Evolutionary conservation across 352 stramenopile genomes (phyloP).

Genomic region (Phytopythium ostracodes): DNA sequence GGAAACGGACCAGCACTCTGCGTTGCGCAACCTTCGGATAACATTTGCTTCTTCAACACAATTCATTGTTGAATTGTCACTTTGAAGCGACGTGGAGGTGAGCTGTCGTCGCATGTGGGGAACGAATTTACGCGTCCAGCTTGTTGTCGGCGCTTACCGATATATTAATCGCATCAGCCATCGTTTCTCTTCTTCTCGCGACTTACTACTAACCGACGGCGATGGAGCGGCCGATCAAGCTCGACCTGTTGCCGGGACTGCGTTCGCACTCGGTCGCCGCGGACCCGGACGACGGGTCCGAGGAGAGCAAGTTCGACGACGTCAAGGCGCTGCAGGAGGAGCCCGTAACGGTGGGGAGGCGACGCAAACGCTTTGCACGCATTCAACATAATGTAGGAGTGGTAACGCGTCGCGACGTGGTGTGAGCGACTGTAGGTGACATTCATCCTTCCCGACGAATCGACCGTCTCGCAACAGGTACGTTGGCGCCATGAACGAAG

Average conservation of each 20-base stretch:
- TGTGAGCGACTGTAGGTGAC: constrained; percentile 25
- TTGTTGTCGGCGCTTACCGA: too few species aligned
- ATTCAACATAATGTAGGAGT: not conserved
- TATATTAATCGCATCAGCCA: too few species aligned
- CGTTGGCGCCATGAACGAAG: not conserved
- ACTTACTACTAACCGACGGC: not conserved
- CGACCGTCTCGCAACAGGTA: constrained; percentile 36
- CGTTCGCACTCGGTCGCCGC: not conserved
- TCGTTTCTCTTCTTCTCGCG: too few species aligned
- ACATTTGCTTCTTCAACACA: not conserved
- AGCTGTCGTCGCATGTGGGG: not conserved
- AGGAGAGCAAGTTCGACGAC: constrained; percentile 56
- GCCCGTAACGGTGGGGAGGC: constrained; percentile 26
- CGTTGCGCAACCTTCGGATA: constrained; percentile 3
- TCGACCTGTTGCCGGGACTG: not conserved
- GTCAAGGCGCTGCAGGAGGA: constrained; percentile 56
- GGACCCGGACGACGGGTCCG: constrained; percentile 7
- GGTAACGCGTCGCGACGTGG: not conserved
- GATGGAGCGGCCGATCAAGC: constrained; percentile 3
- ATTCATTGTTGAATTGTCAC: not conserved
- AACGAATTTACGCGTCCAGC: too few species aligned
- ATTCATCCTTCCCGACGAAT: constrained; percentile 57
- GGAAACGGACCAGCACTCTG: constrained; percentile 15
- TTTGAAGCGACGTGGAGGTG: not conserved
- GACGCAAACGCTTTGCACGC: too few species aligned